phyloP scores from a whole-genome alignment of 2,329 filamentous ascomycete genomes.

The Fusarium ambrosium region DNA sequence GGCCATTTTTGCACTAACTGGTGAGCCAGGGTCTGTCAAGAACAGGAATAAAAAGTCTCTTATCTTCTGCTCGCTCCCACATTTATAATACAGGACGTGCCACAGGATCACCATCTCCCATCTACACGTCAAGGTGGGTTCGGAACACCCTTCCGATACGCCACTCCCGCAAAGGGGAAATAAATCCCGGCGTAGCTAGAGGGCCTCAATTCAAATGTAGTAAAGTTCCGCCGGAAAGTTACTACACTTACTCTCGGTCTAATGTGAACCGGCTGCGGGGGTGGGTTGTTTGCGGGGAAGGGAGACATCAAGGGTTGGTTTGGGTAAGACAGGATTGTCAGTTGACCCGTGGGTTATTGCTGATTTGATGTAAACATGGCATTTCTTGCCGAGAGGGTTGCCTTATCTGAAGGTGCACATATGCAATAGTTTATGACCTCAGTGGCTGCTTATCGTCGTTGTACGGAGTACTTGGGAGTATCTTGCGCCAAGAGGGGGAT shows the following conservation, averaged over 20 bases:
- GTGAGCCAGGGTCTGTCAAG: background rate
- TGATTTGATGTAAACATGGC: background rate
- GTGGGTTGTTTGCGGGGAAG: background rate
- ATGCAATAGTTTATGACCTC: background rate
- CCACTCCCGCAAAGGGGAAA: conserved; percentile 4
- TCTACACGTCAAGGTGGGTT: background rate
- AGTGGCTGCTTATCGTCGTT: background rate
- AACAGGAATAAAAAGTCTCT: background rate
- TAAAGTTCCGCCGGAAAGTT: conserved; percentile 15
- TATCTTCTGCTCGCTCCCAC: background rate
- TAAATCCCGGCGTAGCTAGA: background rate
- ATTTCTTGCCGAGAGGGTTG: background rate
- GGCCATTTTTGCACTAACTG: background rate
- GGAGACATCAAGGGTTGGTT: background rate
- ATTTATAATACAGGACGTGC: background rate
- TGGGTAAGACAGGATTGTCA: background rate
- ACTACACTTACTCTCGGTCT: background rate
- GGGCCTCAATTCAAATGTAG: background rate
- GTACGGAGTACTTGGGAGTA: background rate
- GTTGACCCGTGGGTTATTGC: background rate
- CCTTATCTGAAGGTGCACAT: background rate
- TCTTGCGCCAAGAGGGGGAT: background rate
- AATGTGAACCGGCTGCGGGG: background rate
- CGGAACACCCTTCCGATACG: background rate
- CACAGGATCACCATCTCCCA: background rate